Conservation (phyloP, 1,284 basidiomycete genomes). For the Tilletiaria anomala region DNA sequence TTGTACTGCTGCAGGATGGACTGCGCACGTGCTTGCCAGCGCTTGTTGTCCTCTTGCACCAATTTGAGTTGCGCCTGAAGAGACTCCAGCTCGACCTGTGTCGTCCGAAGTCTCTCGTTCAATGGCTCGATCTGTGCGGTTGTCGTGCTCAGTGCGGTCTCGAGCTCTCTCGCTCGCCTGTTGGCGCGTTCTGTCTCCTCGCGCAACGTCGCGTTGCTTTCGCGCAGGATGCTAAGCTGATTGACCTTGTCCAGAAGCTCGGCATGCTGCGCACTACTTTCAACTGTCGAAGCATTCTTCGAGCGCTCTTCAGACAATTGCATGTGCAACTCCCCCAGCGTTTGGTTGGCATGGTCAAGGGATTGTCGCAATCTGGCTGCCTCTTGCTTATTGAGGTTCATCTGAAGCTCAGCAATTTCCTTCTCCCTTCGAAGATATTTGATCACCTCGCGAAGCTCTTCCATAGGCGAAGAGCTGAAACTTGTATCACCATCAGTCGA, state of each 20-base stretch:
- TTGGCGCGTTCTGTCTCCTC: slow-evolving; percentile 60
- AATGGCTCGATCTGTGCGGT: slow-evolving; percentile 58
- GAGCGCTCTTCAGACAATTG: slow-evolving; percentile 23
- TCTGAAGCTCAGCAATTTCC: slow-evolving; percentile 72
- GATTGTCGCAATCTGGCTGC: slow-evolving; percentile 59
- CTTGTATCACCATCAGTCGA: slow-evolving; percentile 45
- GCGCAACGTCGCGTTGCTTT: slow-evolving; percentile 72
- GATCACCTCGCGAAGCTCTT: slow-evolving; percentile 57
- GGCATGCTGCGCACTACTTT: slow-evolving; percentile 61
- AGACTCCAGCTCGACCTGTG: slow-evolving; percentile 60
- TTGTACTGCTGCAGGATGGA: slow-evolving; percentile 75
- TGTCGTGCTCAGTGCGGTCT: slow-evolving; percentile 41
- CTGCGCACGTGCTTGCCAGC: slow-evolving; percentile 70
- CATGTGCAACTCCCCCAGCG: slow-evolving; percentile 53
- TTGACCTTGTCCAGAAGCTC: slow-evolving; percentile 77
- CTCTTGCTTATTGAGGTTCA: slow-evolving; percentile 73
- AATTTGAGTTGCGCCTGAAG: slow-evolving; percentile 55
- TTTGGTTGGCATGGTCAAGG: slow-evolving; percentile 57
- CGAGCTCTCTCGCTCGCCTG: slow-evolving; percentile 44
- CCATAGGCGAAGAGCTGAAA: slow-evolving; percentile 6
- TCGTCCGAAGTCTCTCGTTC: slow-evolving; percentile 54
- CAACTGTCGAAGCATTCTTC: slow-evolving; percentile 7
- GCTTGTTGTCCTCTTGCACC: slow-evolving; percentile 61
- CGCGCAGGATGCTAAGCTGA: slow-evolving; percentile 68
- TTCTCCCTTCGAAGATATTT: slow-evolving; percentile 73